Conservation (phyloP, 2,329 filamentous ascomycete species). For the Chrysoporthe austroafricana region DNA sequence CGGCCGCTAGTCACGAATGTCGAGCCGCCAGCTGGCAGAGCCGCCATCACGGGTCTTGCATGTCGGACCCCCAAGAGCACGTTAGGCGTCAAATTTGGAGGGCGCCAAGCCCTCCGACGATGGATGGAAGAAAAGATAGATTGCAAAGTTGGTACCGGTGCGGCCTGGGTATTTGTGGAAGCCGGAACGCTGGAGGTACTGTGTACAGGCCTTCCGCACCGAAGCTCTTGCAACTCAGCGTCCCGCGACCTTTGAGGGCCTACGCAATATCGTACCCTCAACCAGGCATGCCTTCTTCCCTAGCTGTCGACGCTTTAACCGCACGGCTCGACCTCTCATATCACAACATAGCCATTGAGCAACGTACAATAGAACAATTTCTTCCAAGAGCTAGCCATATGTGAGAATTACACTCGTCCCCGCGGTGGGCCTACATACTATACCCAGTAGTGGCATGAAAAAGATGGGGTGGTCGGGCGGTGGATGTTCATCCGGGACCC, state of each 20-base stretch:
- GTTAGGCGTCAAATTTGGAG: neutral
- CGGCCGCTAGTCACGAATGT: slow-evolving; percentile 16
- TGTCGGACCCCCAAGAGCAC: neutral
- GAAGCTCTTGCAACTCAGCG: neutral
- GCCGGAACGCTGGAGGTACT: neutral
- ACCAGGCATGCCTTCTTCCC: neutral
- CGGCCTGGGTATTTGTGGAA: neutral
- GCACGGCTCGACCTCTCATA: slow-evolving; percentile 15
- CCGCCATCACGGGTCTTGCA: neutral
- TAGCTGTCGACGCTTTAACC: neutral
- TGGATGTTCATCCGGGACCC: neutral
- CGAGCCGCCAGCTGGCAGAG: slow-evolving; percentile 10
- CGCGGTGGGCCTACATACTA: neutral
- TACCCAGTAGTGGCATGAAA: neutral
- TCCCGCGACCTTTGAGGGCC: neutral
- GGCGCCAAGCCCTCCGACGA: neutral
- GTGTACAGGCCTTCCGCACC: neutral
- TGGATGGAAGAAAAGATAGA: neutral
- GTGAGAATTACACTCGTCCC: neutral
- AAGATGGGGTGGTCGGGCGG: neutral
- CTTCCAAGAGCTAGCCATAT: slow-evolving; percentile 1
- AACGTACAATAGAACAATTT: neutral
- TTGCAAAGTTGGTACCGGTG: neutral
- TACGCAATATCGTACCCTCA: no score
- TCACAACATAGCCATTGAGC: neutral